Base-by-base conservation (phyloP, 2,329 filamentous ascomycete genomes). In the Penicillium verrucosum region DNA sequence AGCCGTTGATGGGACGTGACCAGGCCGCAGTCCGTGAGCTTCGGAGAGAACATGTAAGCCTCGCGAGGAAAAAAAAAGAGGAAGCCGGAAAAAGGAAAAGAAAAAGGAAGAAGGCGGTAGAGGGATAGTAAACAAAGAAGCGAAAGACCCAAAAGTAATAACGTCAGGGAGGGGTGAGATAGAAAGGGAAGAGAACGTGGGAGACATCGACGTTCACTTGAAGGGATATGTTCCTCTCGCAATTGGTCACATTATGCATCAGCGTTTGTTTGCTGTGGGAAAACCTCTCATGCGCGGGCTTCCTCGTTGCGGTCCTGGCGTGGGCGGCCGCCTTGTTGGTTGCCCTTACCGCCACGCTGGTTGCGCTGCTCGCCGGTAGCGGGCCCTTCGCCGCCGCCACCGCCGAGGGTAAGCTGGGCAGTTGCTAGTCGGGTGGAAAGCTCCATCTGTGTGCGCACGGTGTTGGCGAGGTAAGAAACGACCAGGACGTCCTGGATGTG, bases 401-500 rank as follows among this genome's bases (percentile, higher is more conserved):
- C 77, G 59, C 80, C 81, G 63, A 83, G 77, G 11, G 81, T 83
- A 54, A 92, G 81, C 68, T 84, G 83, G 62, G 89, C 86, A n/a
- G 87, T 94, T 52, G 93, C 93, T 71, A 99, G 82, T 63, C 93
- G 86, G 83, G 97, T 96, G 64, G 92, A 96, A 58, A 99, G 86
- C 72, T 97, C 94, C 80, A 99, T 97, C 81, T 99, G 94, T 67
- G 93, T 97, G 77, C 93, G 91, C 79, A 97, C 96, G 65, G 92
- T 97, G 83, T 97, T 99, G 75, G 94, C 92, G 64, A 99, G 85
- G 81, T 99, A 99, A 66, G 92, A 96, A 69, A 99, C 92, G 76
- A 97, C 92, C 65, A 99, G 87, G 60, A 99, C 92, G 76, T 99
- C 94, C 81, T 99, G 94, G 77, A 99, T 92, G 81, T 99, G 94